phyloP scores from a whole-genome alignment of 441 rosid genomes.

The Omphalea diandra region DNA sequence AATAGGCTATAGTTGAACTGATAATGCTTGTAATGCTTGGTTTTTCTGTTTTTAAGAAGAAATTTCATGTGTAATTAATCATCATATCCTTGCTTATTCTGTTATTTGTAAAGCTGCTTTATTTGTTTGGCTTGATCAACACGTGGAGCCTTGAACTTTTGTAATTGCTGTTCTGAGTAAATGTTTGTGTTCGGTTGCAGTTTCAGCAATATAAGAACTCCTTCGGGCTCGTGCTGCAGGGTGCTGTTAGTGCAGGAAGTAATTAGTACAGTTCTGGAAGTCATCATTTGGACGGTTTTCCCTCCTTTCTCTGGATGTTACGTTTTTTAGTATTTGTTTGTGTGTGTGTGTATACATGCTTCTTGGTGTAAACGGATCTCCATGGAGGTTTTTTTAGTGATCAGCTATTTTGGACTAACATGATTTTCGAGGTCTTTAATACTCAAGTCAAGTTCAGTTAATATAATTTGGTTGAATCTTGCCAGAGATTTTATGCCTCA shows the following conservation, averaged over 20 bases:
- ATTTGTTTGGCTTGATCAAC: neutral
- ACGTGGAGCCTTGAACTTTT: neutral
- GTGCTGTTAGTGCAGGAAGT: neutral
- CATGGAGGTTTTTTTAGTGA: too few species aligned
- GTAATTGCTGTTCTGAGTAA: neutral
- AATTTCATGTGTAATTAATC: neutral
- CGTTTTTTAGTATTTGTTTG: too few species aligned
- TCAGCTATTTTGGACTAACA: too few species aligned
- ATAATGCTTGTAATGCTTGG: too few species aligned
- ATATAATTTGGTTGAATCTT: too few species aligned
- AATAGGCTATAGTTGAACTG: too few species aligned
- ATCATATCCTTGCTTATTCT: neutral
- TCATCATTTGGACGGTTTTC: too few species aligned
- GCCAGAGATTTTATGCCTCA: too few species aligned
- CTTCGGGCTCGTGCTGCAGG: too few species aligned
- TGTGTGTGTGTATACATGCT: neutral
- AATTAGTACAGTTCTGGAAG: neutral
- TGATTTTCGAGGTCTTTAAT: too few species aligned
- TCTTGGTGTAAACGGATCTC: neutral
- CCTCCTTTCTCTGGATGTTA: neutral
- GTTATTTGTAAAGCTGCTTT: neutral
- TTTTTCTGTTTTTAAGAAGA: too few species aligned
- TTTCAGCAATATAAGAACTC: constrained; percentile 21
- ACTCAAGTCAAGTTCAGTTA: too few species aligned
- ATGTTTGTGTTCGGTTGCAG: constrained; percentile 11